Evolutionary conservation across 73 alveolate species (phyloP), one percentile per base, ranked within the genome.

Genomic region (Diophrys appendiculata): DNA sequence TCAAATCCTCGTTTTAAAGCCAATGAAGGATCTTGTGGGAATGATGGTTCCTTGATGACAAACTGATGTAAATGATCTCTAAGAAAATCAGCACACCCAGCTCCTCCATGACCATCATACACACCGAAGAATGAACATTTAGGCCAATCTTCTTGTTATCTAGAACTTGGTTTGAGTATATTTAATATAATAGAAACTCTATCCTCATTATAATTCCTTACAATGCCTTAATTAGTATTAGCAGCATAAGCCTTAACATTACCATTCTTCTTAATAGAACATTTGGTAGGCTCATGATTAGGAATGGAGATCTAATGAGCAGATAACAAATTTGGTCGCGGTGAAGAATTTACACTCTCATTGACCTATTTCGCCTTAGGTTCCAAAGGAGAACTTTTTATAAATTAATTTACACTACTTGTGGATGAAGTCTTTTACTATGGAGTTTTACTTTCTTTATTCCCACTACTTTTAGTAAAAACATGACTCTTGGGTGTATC

Each of bases 61-160:
- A 93, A 94, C 68, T 87, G 91, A 71, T 95, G 97, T 29, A 97
- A 77, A 73, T 97, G 91, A 79, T 97, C 99, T 90, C 98, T 89
- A 54, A 97, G 84, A 65, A 85, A 85, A 64, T 85, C 92, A 0
- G 92, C 92, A 29, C 92, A 85, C 53, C 69, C 27, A 5, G 88
- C 25, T 0, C 92, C 92, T 22, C 92, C 92, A 54, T 85, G 92
- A 0, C 92, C 92, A 65, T 85, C 92, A 53, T 67, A 85, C 13
- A 85, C 72, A 0, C 88, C 92, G 73, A 78, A 85, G 82, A 71
- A 85, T 0, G 88, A 78, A 65, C 92, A 85, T 29, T 70, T 78
- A 29, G 92, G 92, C 92, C 92, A 85, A 95, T 95, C 55, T 84
- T 89, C 80, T 75, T 74, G 84, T 69, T 72, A 26, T 69, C 76